These are phyloP conservation scores for Astrothelium subdiscretum DNA, from an alignment of 495 filamentous ascomycete species.

Conservation along the genomic window DNA sequence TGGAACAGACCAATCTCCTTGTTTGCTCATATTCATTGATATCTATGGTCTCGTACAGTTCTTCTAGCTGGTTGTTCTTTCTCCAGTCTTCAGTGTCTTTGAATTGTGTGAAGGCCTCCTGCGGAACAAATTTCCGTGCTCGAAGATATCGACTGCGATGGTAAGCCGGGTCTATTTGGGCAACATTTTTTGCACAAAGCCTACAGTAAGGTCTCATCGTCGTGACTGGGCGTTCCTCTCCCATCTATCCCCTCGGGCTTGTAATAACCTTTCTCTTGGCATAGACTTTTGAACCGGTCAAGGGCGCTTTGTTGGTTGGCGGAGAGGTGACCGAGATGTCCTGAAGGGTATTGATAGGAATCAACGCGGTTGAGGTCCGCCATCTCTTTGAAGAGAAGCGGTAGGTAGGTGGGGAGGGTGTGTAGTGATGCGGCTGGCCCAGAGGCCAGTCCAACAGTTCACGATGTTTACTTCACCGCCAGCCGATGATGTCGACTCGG, in stretches of 20 bases:
- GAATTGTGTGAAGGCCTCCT: slow-evolving; percentile 72
- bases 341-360: slow-evolving; percentile 34
- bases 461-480: neutral
- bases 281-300: slow-evolving; percentile 52
- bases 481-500: neutral
- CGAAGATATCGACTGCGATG: slow-evolving; percentile 60
- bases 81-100: slow-evolving; percentile 84
- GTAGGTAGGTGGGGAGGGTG: neutral
- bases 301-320: slow-evolving; percentile 54
- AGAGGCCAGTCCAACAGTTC: neutral
- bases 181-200: slow-evolving; percentile 18
- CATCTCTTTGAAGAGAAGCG: slow-evolving; percentile 4
- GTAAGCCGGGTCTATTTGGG: slow-evolving; percentile 5
- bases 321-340: slow-evolving; percentile 64
- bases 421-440: neutral
- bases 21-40: slow-evolving; percentile 70
- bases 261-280: slow-evolving; percentile 55
- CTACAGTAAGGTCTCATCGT: slow-evolving; percentile 73
- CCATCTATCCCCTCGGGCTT: slow-evolving; percentile 35
- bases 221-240: slow-evolving; percentile 46
- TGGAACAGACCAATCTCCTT: slow-evolving; percentile 52
- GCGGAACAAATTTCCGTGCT: slow-evolving; percentile 59
- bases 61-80: slow-evolving; percentile 49
- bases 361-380: slow-evolving; percentile 18
- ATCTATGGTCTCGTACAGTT: slow-evolving; percentile 38